These are phyloP conservation scores for Leccinum fibrillosum DNA, from an alignment of 768 basidiomycete species.

Conservation along the genomic window DNA sequence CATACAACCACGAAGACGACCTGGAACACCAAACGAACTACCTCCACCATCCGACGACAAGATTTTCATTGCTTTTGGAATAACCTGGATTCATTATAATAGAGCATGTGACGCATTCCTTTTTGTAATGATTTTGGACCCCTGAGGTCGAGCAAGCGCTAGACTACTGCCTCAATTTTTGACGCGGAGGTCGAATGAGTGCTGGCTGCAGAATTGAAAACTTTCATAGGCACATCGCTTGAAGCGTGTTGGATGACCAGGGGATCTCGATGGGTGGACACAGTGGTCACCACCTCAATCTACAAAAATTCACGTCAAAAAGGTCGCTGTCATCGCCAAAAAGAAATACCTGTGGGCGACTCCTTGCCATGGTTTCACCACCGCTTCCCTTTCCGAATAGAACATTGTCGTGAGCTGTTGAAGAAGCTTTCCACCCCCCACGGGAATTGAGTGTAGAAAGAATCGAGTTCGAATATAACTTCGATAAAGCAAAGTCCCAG, in stretches of 20 bases:
- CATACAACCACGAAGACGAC: background rate
- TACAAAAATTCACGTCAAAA: background rate
- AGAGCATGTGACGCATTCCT: background rate
- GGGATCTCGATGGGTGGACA: background rate
- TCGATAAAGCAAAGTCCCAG: conserved; percentile 26
- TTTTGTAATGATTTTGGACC: background rate
- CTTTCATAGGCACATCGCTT: too few species aligned
- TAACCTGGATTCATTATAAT: background rate
- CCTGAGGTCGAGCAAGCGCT: too few species aligned
- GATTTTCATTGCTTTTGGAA: background rate
- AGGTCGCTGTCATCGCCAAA: background rate
- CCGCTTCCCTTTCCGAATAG: background rate
- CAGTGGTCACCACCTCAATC: background rate
- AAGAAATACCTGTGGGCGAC: conserved; percentile 6
- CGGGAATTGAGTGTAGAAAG: conserved; percentile 24
- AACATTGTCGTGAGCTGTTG: conserved; percentile 1
- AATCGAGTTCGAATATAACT: conserved; percentile 24
- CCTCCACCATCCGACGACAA: background rate
- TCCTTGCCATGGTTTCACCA: background rate
- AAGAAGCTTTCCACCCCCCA: conserved; percentile 16
- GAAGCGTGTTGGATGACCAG: too few species aligned
- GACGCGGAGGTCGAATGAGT: too few species aligned
- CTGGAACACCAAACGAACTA: background rate
- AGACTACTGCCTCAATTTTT: too few species aligned
- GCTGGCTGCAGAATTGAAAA: too few species aligned